Evolutionary conservation across 176 grass and related monocot species (phyloP).

Genomic region (Musa beccarii): DNA sequence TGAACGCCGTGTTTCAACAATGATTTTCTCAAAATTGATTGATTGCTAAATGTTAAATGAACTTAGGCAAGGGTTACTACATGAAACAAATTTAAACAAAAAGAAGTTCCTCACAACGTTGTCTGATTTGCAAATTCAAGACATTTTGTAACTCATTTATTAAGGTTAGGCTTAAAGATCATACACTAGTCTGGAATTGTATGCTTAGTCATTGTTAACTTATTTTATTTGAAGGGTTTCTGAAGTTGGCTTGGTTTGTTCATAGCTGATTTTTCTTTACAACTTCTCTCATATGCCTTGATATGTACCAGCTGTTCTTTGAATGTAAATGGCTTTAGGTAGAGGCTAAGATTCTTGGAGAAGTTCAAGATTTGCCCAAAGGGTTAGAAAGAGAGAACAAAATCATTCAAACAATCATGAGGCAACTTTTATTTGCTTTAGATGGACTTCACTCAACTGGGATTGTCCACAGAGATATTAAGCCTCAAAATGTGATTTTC

Average conservation of each 20-base stretch:
- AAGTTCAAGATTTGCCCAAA: slow-evolving; percentile 75
- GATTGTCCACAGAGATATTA: slow-evolving; percentile 96
- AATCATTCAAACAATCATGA: slow-evolving; percentile 89
- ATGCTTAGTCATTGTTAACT: background rate
- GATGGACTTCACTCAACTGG: slow-evolving; percentile 95
- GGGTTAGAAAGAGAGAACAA: slow-evolving; percentile 80
- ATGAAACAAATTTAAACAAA: background rate
- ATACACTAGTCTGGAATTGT: background rate
- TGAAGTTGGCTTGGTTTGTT: background rate
- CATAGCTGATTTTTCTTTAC: background rate
- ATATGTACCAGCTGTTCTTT: background rate
- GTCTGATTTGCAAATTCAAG: background rate
- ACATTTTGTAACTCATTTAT: background rate
- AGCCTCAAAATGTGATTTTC: slow-evolving; percentile 99
- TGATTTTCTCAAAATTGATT: no score
- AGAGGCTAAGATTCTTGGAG: slow-evolving; percentile 92
- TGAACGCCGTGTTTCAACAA: no score
- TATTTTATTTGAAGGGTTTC: background rate
- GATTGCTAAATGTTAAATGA: no score
- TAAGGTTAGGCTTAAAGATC: background rate
- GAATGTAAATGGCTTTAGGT: slow-evolving; percentile 41
- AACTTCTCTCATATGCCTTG: background rate
- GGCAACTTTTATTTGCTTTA: slow-evolving; percentile 92
- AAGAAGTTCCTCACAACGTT: background rate
- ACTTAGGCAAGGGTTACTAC: background rate